Evolutionary conservation across 192 early-diverging fungal species (phyloP), one percentile per base, ranked within the genome.

Genomic region (Linnemannia schmuckeri): DNA sequence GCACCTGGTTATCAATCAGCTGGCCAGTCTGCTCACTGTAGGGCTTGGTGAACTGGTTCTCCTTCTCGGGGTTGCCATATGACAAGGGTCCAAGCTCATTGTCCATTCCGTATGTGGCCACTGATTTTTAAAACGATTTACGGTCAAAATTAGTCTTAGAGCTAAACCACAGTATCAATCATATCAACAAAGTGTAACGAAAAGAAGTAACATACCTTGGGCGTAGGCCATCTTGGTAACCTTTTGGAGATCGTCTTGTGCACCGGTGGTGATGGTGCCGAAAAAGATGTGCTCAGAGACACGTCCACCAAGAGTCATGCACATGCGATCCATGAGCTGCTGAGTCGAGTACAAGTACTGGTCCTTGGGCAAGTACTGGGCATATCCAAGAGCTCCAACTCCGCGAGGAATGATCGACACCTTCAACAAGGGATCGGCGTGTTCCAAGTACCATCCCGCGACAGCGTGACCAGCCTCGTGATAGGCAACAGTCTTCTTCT

Each of bases 381-480:
- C 99, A 92, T 99, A 99, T n/a, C 99, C 99, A 13, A 99, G 94
- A 24, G 99, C 99, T 22, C 94, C 98, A 15, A 93, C 90, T 35
- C 99, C 98, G 78, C 99, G 96, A 41, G 99, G 99, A 83, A 99
- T 99, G 84, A 99, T 99, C 71, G 97, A 98, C 6, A 99, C 99
- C 91, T 99, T 99, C 69, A 99, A 92, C 69, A 99, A 89, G 27
- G 99, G 99, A 89, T 98, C 96, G 0, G 99, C 97, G 77, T 98
- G 94, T 77, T 98, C 93, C 80, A 99, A 90, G 87, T 97, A 99
- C 99, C 99, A 99, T 46, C 99, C 99, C 13, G 95, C 96, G 73
- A 99, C 97, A 40, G 99, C 99, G 85, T 99, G 99, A 4, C 99
- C 99, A 54, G 99, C 99, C 92, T 99, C 99, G 90, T 99, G 99